Evolutionary conservation across 176 grass and related monocot genomes (phyloP).

Genomic region (Echinochloa phyllopogon): DNA sequence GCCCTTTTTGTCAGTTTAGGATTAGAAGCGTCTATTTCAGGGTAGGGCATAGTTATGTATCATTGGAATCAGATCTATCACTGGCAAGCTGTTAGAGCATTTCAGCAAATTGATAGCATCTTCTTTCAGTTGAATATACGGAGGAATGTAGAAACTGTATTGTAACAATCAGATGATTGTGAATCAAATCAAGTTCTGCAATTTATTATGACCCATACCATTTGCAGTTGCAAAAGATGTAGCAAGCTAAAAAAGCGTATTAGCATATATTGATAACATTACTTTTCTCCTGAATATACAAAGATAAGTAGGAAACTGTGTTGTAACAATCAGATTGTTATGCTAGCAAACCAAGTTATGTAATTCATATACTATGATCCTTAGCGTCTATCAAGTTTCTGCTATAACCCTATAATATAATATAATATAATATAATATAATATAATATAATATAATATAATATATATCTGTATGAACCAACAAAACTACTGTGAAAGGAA

Average conservation of each 20-base stretch:
- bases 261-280: too few relatives aligned
- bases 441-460: too few relatives aligned
- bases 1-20: neutral
- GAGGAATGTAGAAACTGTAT: neutral
- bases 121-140: neutral
- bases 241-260: neutral
- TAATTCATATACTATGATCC: neutral
- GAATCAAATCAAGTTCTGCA: neutral
- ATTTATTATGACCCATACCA: neutral
- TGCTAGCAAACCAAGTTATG: neutral
- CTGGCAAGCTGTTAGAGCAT: slow-evolving; percentile 10
- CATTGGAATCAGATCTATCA: neutral
- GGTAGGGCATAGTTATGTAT: neutral
- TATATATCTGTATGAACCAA: neutral
- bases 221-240: neutral
- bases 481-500: neutral
- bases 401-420: too few relatives aligned
- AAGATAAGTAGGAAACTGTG: neutral
- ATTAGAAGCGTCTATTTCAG: neutral
- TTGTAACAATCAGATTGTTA: neutral
- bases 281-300: too few relatives aligned
- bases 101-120: neutral
- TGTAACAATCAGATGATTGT: neutral
- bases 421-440: neutral
- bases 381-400: neutral